Percentiles rank a stretch among this genome's conserved stretches.
These are phyloP conservation scores for Oryza meyeriana DNA, from an alignment of 176 grass and related monocot genomes.

Conservation along the genomic window DNA sequence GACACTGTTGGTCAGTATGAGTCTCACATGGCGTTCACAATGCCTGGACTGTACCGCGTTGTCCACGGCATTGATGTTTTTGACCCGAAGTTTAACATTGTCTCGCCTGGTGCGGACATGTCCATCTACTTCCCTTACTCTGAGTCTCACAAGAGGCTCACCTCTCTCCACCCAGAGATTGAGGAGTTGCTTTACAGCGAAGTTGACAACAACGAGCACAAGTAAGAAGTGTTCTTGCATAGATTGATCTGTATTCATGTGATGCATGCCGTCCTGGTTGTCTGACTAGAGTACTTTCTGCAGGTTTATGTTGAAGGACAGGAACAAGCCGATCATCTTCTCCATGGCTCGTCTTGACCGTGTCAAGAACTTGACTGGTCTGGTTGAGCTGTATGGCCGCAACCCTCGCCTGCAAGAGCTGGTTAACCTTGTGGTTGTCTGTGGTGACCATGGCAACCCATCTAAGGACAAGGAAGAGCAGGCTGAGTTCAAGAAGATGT, in stretches of 20 bases:
- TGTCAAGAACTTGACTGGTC: constrained; percentile 94
- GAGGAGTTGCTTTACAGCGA: constrained; percentile 84
- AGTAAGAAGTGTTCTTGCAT: constrained; percentile 41
- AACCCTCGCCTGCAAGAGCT: constrained; percentile 79
- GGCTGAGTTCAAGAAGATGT: constrained; percentile 98
- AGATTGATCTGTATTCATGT: neutral
- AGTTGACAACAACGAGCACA: constrained; percentile 80
- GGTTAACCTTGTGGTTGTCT: constrained; percentile 94
- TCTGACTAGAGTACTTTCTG: constrained; percentile 19
- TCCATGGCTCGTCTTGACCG: constrained; percentile 96
- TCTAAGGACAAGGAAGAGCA: constrained; percentile 97
- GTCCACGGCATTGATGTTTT: constrained; percentile 99
- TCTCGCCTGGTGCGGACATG: constrained; percentile 91
- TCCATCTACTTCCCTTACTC: constrained; percentile 94
- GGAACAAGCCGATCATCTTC: constrained; percentile 93
- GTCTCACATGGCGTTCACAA: constrained; percentile 91
- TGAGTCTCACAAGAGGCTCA: constrained; percentile 77
- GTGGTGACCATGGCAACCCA: constrained; percentile 88
- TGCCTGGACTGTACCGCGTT: constrained; percentile 92
- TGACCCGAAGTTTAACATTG: constrained; percentile 99
- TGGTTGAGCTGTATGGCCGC: constrained; percentile 80
- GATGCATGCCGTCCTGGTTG: neutral
- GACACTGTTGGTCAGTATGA: constrained; percentile 97
- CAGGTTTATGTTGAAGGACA: constrained; percentile 89
- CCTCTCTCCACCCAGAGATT: constrained; percentile 93